Conservation (phyloP, 1,139 yeast species). For the Magnusiomyces ingens region DNA sequence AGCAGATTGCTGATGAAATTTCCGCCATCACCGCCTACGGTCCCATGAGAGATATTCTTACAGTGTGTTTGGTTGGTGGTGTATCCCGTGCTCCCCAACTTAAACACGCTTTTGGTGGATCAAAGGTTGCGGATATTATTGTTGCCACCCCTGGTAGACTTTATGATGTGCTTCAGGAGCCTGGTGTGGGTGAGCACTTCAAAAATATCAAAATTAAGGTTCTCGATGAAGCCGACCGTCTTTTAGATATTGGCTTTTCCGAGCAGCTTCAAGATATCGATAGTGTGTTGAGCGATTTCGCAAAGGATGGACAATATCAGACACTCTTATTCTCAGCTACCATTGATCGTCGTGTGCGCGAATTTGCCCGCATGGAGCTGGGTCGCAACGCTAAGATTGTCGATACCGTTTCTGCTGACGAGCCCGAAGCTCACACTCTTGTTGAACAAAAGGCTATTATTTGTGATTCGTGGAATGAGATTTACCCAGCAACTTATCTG, state of each 20-base stretch:
- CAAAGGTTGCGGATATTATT: constrained; percentile 44
- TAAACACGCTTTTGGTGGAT: constrained; percentile 27
- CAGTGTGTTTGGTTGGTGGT: constrained; percentile 47
- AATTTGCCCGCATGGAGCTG: constrained; percentile 59
- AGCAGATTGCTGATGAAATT: constrained; percentile 67
- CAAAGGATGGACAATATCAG: constrained; percentile 40
- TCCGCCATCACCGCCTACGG: constrained; percentile 36
- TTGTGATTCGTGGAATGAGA: constrained; percentile 38
- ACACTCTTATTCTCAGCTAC: constrained; percentile 86
- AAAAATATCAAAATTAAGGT: constrained; percentile 54
- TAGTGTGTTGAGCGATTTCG: constrained; percentile 36
- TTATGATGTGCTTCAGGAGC: constrained; percentile 46
- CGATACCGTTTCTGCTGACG: constrained; percentile 70
- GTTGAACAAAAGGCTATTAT: constrained; percentile 61
- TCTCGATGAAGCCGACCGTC: constrained; percentile 84
- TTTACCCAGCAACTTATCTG: constrained; percentile 30
- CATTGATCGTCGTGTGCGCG: constrained; percentile 57
- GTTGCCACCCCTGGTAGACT: constrained; percentile 93
- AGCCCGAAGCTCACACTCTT: constrained; percentile 70
- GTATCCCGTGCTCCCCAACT: constrained; percentile 38
- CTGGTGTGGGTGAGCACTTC: constrained; percentile 44
- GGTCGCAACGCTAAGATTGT: constrained; percentile 58
- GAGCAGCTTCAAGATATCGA: constrained; percentile 54
- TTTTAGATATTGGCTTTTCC: constrained; percentile 71
- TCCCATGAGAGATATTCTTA: constrained; percentile 31